These are phyloP conservation scores for Dorcoceras hygrometricum DNA, from an alignment of 257 asterid genomes.

Conservation along the genomic window DNA sequence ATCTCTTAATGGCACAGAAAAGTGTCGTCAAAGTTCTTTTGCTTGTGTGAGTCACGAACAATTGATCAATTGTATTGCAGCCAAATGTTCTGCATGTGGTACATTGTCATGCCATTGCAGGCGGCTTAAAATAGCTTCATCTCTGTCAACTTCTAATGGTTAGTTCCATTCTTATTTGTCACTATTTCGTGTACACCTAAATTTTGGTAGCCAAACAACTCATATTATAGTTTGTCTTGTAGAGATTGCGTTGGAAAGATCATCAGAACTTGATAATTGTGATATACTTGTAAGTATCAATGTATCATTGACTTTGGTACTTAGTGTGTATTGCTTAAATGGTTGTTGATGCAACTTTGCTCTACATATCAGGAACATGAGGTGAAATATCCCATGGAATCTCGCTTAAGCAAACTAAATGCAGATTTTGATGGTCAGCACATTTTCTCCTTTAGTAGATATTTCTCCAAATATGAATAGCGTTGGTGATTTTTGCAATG, in stretches of 20 bases:
- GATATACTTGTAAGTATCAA: slow-evolving; percentile 40
- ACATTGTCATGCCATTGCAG: slow-evolving; percentile 31
- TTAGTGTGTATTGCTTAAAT: slow-evolving; percentile 11
- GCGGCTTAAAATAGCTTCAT: slow-evolving; percentile 24
- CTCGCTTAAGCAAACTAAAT: slow-evolving; percentile 26
- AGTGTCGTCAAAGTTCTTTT: slow-evolving; percentile 31
- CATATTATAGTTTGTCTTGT: not conserved
- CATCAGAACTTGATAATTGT: slow-evolving; percentile 25
- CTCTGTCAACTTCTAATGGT: slow-evolving; percentile 45
- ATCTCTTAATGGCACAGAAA: slow-evolving; percentile 36
- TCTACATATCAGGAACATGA: slow-evolving; percentile 34
- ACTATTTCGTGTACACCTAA: not conserved
- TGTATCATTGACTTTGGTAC: slow-evolving; percentile 29
- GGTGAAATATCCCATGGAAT: slow-evolving; percentile 30
- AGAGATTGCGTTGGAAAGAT: slow-evolving; percentile 42
- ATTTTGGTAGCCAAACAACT: slow-evolving; percentile 12
- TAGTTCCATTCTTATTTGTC: slow-evolving; percentile 24
- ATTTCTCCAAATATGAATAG: slow-evolving; percentile 2
- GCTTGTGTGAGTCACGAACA: slow-evolving; percentile 29
- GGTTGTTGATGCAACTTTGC: slow-evolving; percentile 19
- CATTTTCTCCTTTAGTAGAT: slow-evolving; percentile 12
- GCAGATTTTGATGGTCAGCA: slow-evolving; percentile 53
- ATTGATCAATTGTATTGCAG: slow-evolving; percentile 28
- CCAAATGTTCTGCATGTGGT: slow-evolving; percentile 37
- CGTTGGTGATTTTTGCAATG: slow-evolving; percentile 29